phyloP scores from a whole-genome alignment of 2,329 filamentous ascomycete genomes.

The Paecilomyces sp. region DNA sequence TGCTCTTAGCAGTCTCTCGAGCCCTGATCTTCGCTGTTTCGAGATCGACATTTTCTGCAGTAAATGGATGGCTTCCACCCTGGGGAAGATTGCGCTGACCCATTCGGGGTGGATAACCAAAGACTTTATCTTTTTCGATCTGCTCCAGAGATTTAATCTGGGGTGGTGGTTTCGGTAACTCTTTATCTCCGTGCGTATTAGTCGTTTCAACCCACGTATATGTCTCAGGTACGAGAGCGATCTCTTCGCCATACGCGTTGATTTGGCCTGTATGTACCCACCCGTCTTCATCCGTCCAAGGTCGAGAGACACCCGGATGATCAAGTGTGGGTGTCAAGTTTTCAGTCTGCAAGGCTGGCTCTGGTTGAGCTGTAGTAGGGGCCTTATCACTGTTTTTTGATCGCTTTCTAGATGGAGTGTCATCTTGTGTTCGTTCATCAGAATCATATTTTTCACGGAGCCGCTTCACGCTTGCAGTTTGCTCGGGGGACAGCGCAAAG shows the following conservation, averaged over 20 bases:
- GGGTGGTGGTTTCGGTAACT: slow-evolving; percentile 18
- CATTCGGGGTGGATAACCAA: slow-evolving; percentile 22
- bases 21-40: slow-evolving; percentile 14
- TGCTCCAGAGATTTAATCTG: slow-evolving; percentile 20
- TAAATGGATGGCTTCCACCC: slow-evolving; percentile 10
- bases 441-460: slow-evolving; percentile 1
- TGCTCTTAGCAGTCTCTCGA: slow-evolving; percentile 14
- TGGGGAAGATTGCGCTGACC: slow-evolving; percentile 24
- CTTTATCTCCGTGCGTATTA: slow-evolving; percentile 19
- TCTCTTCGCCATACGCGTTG: slow-evolving; percentile 22
- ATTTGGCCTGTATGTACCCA: slow-evolving; percentile 22
- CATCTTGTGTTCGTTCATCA: background rate
- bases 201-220: slow-evolving; percentile 18
- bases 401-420: background rate
- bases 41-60: slow-evolving; percentile 16
- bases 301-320: slow-evolving; percentile 11
- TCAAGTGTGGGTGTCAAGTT: slow-evolving; percentile 8
- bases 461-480: background rate
- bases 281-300: slow-evolving; percentile 21
- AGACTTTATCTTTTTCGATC: slow-evolving; percentile 20
- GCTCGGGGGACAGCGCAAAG: slow-evolving; percentile 5
- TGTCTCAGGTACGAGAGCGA: slow-evolving; percentile 14
- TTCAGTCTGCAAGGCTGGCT: background rate
- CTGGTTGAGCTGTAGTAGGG: background rate
- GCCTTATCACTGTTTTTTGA: background rate